These are phyloP conservation scores for Pyricularia pennisetigena DNA, from an alignment of 2,329 filamentous ascomycete genomes.

Conservation along the genomic window DNA sequence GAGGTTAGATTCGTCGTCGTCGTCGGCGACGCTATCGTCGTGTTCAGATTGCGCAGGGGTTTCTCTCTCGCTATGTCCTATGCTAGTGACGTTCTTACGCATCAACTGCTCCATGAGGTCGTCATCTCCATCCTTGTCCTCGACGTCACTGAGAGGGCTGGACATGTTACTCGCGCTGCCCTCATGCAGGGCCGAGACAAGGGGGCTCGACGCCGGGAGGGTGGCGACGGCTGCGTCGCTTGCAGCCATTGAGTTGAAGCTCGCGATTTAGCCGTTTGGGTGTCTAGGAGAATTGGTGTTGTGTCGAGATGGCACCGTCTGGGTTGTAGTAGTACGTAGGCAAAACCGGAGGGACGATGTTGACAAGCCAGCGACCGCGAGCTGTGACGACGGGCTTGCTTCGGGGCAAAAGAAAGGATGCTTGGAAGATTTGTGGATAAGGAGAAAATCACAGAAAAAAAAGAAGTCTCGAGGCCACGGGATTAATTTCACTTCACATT, in stretches of 20 bases:
- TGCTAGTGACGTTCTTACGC: not conserved
- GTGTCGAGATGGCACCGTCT: not conserved
- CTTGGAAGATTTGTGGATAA: not conserved
- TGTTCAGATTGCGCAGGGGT: conserved; percentile 6
- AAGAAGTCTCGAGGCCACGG: not conserved
- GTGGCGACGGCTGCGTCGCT: conserved; percentile 34
- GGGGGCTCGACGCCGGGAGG: conserved; percentile 37
- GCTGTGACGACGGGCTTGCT: not conserved
- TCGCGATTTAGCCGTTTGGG: not conserved
- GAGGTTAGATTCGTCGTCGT: conserved; percentile 31
- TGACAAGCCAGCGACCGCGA: not conserved
- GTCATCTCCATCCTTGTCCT: conserved; percentile 65
- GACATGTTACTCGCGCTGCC: conserved; percentile 64
- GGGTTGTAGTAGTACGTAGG: not conserved
- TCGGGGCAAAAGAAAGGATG: not conserved
- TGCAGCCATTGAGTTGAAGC: conserved; percentile 34
- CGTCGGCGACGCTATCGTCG: conserved; percentile 7
- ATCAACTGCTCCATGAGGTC: conserved; percentile 42
- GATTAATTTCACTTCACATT: not conserved
- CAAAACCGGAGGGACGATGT: not conserved
- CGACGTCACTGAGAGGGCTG: conserved; percentile 88
- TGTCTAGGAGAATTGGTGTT: not conserved
- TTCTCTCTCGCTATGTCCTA: conserved; percentile 1
- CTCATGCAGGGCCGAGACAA: conserved; percentile 36
- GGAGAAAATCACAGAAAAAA: not conserved